phyloP scores from a whole-genome alignment of 2,329 filamentous ascomycete species.

The Pestalotiopsis sp. region DNA sequence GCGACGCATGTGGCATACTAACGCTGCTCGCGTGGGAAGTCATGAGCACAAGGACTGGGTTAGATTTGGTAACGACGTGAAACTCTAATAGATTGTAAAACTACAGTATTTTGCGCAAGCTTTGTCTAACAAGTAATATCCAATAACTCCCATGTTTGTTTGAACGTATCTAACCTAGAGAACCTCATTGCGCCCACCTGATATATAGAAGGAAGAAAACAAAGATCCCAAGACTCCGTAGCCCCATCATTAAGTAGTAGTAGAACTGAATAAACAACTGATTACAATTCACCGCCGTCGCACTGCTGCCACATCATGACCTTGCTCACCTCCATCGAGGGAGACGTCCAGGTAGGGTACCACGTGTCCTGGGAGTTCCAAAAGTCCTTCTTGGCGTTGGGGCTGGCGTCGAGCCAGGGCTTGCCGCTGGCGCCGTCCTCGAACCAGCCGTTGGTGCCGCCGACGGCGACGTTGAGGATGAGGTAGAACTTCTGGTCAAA shows the following conservation, averaged over 20 bases:
- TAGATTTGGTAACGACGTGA: background rate
- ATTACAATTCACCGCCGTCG: conserved; percentile 58
- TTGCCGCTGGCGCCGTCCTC: conserved; percentile 71
- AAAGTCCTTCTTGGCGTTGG: conserved; percentile 73
- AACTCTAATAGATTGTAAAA: background rate
- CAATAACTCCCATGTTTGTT: background rate
- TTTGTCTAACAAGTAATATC: background rate
- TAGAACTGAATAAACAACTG: background rate
- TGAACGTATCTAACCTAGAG: background rate
- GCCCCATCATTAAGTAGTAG: conserved; percentile 26
- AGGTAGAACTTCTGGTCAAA: conserved; percentile 80
- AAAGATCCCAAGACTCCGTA: background rate
- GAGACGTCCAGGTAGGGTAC: conserved; percentile 72
- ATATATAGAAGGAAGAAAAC: background rate
- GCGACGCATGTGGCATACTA: background rate
- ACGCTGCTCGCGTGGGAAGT: background rate
- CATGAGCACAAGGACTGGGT: background rate
- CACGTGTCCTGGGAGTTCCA: conserved; percentile 69
- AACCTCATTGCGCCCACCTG: background rate
- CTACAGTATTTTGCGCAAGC: background rate
- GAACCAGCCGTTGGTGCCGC: conserved; percentile 84
- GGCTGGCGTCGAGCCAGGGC: conserved; percentile 75
- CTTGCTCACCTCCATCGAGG: conserved; percentile 68
- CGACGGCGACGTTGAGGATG: conserved; percentile 75
- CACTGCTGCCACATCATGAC: conserved; percentile 75